These are phyloP conservation scores for Globisporangium iwayamae DNA, from an alignment of 352 stramenopile genomes.

Conservation along the genomic window DNA sequence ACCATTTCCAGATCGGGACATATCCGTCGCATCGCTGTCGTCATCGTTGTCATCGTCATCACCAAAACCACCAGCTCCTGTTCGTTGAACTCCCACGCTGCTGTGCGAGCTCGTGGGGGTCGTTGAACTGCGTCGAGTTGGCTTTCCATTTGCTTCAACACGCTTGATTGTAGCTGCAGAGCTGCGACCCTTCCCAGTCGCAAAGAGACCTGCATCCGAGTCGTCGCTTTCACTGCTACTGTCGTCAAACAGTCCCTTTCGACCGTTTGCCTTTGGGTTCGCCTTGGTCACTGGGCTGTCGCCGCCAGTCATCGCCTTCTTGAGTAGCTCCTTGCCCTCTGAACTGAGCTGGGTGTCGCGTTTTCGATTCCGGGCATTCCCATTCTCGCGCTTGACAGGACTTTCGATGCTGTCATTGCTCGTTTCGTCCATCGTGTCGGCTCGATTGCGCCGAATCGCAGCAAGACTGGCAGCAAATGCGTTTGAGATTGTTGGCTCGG, in stretches of 20 bases:
- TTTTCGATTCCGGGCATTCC: slow-evolving; percentile 45
- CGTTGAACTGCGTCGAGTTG: slow-evolving; percentile 12
- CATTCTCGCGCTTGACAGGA: slow-evolving; percentile 14
- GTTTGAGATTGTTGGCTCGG: slow-evolving; percentile 47
- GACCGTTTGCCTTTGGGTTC: slow-evolving; percentile 33
- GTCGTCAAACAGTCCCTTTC: slow-evolving; percentile 78
- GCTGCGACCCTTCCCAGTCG: slow-evolving; percentile 22
- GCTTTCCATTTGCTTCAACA: slow-evolving; percentile 8
- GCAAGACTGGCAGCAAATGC: slow-evolving; percentile 71
- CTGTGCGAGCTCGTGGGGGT: slow-evolving; percentile 17
- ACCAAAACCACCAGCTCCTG: slow-evolving; percentile 12
- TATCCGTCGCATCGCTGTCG: slow-evolving; percentile 14
- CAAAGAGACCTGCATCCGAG: slow-evolving; percentile 50
- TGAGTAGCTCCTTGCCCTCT: slow-evolving; percentile 70
- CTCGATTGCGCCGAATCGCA: slow-evolving; percentile 67
- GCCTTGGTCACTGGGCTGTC: slow-evolving; percentile 13
- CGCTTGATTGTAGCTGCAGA: slow-evolving; percentile 16
- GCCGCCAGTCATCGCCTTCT: slow-evolving; percentile 53
- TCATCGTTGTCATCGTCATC: slow-evolving; percentile 21
- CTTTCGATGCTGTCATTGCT: slow-evolving; percentile 19
- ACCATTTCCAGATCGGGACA: slow-evolving; percentile 15
- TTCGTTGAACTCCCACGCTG: background rate
- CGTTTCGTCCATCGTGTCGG: slow-evolving; percentile 55
- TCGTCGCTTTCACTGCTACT: slow-evolving; percentile 54
- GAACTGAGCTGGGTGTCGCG: slow-evolving; percentile 71